Evolutionary conservation across 2,329 filamentous ascomycete genomes (phyloP).

Genomic region (Pezicula radicicola): DNA sequence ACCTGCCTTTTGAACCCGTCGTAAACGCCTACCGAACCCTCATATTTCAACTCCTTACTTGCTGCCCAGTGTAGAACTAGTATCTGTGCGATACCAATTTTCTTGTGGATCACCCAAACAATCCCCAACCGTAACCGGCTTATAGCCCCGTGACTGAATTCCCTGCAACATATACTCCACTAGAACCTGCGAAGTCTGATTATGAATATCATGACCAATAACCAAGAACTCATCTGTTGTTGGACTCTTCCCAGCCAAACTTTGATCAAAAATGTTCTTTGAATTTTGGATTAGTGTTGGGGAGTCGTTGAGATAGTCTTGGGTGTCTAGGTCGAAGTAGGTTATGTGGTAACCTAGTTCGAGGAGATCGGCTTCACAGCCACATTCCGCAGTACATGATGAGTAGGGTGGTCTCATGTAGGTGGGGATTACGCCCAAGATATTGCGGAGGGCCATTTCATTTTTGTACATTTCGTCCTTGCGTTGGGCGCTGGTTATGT

Average conservation of each 20-base stretch:
- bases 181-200: constrained; percentile 28
- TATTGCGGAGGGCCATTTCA: constrained; percentile 52
- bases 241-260: constrained; percentile 10
- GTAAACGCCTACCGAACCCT: neutral
- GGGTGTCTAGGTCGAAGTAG: constrained; percentile 47
- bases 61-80: neutral
- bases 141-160: constrained; percentile 29
- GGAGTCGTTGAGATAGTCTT: constrained; percentile 44
- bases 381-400: constrained; percentile 35
- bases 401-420: constrained; percentile 47
- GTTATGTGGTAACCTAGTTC: constrained; percentile 43
- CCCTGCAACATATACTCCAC: constrained; percentile 27
- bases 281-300: constrained; percentile 40
- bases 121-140: constrained; percentile 40
- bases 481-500: constrained; percentile 37
- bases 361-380: constrained; percentile 32
- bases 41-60: neutral
- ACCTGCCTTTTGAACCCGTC: no score
- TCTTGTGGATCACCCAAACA: constrained; percentile 39
- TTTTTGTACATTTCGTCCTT: constrained; percentile 48
- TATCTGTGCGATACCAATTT: constrained; percentile 37
- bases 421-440: constrained; percentile 49
- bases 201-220: constrained; percentile 41
- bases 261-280: constrained; percentile 32
- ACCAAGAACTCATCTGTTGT: constrained; percentile 36